phyloP scores from a whole-genome alignment of 148 eudicot species.

The Cornus suecica region DNA sequence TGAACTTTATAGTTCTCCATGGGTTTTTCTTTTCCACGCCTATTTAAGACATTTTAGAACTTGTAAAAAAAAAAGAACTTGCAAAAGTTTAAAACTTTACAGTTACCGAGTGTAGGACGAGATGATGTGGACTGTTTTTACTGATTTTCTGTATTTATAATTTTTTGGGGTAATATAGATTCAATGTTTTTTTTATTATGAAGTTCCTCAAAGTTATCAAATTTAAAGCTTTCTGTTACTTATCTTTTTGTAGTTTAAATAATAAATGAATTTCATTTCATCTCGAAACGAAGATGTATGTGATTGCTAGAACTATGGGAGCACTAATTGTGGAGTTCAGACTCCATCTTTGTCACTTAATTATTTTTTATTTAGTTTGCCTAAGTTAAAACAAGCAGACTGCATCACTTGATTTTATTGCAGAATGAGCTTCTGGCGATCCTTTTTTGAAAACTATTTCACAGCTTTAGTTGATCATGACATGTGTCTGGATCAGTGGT shows the following conservation, averaged over 20 bases:
- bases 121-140: background rate
- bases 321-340: background rate
- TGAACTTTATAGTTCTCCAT: background rate
- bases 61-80: too few relatives aligned
- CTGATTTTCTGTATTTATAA: background rate
- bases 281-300: background rate
- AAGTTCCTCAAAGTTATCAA: background rate
- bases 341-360: background rate
- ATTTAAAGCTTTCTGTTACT: background rate
- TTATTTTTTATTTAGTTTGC: background rate
- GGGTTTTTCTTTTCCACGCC: background rate
- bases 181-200: background rate
- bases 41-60: background rate
- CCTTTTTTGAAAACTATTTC: background rate
- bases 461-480: background rate
- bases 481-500: background rate
- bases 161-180: background rate
- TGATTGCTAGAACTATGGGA: background rate
- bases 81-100: too few relatives aligned
- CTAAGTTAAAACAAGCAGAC: background rate
- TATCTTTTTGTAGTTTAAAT: background rate
- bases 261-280: background rate
- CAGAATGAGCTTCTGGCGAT: background rate
- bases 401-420: background rate
- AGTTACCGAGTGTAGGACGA: too few relatives aligned